Base-by-base conservation (phyloP, 139 green algal genomes). In the Ettlia oleoabundans region DNA sequence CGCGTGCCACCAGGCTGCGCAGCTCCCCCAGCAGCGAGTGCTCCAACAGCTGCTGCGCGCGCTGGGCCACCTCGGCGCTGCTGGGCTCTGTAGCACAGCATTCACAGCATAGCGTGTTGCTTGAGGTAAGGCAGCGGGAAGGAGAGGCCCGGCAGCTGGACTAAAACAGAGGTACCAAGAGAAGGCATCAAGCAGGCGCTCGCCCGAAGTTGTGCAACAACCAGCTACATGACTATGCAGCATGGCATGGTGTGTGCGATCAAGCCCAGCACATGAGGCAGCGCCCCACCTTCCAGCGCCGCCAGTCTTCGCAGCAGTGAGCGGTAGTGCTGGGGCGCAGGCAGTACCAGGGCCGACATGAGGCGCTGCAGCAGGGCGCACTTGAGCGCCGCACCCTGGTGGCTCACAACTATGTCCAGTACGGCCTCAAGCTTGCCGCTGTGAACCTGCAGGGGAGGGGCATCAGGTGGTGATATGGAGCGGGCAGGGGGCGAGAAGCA, bases 1-100 rank as follows among this genome's bases (percentile, higher is more conserved):
- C 90, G 43, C 95, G 89, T 0, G 93, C 92, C n/a, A 98, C 95
- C 58, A 95, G 89, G 0, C 86, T 86, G 41, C 92, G 88, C 81
- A 99, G 89, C 86, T 98, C 95, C 4, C 88, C 91, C 78, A 98
- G 91, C 76, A 99, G 88, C 62, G 83, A 94, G 43, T 97, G 89
- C 90, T 99, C 96, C 85, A 96, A 86, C 82, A 97, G 89, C 82
- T 94, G 87, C 70, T 93, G 86, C 7, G 92, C 93, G 0, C 84
- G 81, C 28, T 77, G 61, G 1, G 91, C 90, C 62, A 93, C 85
- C 37, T 92, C 87, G 2, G 82, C 79, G 38, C 80, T 80, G 21
- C 84, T 87, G n/a, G n/a, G 41, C 73, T 80, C 73, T 80, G 73
- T 24, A 26, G 24, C 2, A 28, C n/a, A n/a, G n/a, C n/a, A n/a